Conservation (phyloP, 768 basidiomycete species). For the Krasilnikovozyma curviuscula region DNA sequence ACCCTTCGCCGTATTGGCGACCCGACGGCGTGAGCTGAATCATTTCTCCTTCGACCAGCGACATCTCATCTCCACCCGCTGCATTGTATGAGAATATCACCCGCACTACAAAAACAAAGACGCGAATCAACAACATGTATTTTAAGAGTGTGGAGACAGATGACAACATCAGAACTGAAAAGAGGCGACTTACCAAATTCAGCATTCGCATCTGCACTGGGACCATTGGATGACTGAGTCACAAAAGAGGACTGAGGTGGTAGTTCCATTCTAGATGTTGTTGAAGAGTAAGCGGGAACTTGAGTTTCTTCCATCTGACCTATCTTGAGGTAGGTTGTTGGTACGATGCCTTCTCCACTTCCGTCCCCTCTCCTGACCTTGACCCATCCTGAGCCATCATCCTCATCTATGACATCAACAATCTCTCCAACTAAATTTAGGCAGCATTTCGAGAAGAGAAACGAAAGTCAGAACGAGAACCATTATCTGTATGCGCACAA, state of each 20-base stretch:
- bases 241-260: no score
- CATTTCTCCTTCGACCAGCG: conserved; percentile 1
- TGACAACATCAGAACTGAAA: no score
- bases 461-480: background rate
- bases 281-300: no score
- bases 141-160: background rate
- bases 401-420: conserved; percentile 8
- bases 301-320: no score
- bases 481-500: no score
- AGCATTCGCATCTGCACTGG: no score
- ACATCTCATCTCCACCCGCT: conserved; percentile 6
- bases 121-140: no score
- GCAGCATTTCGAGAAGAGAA: background rate
- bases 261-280: no score
- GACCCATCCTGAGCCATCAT: conserved; percentile 12
- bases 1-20: conserved; percentile 5
- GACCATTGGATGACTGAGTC: no score
- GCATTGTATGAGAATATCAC: conserved; percentile 7
- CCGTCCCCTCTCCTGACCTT: background rate
- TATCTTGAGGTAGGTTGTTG: conserved; percentile 6
- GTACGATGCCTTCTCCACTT: conserved; percentile 2
- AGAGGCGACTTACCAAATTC: no score
- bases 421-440: background rate
- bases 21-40: conserved; percentile 3
- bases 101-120: no score